Evolutionary conservation across 441 rosid species (phyloP), one percentile per base, ranked within the genome.

Genomic region (Euphorbia celastroides): DNA sequence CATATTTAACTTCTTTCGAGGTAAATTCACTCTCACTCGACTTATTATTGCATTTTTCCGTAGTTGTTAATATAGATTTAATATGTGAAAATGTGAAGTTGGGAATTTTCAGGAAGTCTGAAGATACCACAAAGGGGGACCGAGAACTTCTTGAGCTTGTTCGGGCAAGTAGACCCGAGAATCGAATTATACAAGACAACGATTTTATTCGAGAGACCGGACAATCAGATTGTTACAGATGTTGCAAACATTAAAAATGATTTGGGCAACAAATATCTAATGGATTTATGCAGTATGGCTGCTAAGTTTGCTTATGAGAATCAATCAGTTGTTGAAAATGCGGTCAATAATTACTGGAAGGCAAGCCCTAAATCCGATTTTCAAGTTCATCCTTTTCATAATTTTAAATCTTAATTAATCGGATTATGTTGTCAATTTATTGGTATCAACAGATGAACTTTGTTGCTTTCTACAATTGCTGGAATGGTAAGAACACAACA

Each of bases 401-500:
- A 9, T 34, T 3, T 34, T 34, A 34, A 34, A 3, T 34, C 38
- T 34, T 3, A 34, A 11, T 11, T 44, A 44, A 48, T 48, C n/a
- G 11, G 8, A 62, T 42, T 30, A 22, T 30, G 19, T 16, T 17
- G 2, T 30, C 5, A 17, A 11, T 31, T 64, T 31, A 8, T 38
- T n/a, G n/a, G 23, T 32, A 0, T 3, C 9, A 25, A 66, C 69
- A 66, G 70, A 66, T 66, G 70, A 61, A 66, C 30, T 66, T 66
- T 11, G 63, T 27, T 28, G 70, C 19, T 36, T 66, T 66, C 56
- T 66, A 66, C 63, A 41, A 57, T 42, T 57, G 70, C 56, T 66
- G 70, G 63, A 66, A 56, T 66, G 70, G 70, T 66, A 52, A 42
- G 61, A 30, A 31, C n/a, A 5, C 17, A 34, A n/a, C n/a, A n/a